Conservation (phyloP, 2,329 filamentous ascomycete genomes). For the Paecilomyces sp. region DNA sequence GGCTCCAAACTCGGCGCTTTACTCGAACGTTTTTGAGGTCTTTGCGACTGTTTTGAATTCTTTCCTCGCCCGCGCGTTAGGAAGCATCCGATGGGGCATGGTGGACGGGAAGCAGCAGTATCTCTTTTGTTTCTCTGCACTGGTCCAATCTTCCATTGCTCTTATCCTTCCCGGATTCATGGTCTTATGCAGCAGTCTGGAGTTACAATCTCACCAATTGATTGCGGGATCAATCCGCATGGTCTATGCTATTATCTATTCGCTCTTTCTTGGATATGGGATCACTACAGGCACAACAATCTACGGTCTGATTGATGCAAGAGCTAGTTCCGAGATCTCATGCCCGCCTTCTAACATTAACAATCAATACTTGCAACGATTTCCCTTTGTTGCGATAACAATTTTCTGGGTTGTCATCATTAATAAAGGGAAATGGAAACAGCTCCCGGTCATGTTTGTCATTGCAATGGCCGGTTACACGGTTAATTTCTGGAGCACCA, state of each 20-base stretch:
- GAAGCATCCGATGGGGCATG: conserved; percentile 49
- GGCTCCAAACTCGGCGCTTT: conserved; percentile 64
- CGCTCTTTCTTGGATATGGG: conserved; percentile 62
- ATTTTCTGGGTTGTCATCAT: conserved; percentile 67
- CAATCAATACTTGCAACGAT: conserved; percentile 44
- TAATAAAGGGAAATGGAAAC: conserved; percentile 73
- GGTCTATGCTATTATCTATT: conserved; percentile 64
- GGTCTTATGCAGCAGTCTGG: conserved; percentile 52
- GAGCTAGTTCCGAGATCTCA: conserved; percentile 42
- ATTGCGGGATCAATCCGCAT: conserved; percentile 64
- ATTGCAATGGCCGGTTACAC: conserved; percentile 68
- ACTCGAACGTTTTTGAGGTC: conserved; percentile 57
- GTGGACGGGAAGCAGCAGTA: conserved; percentile 16
- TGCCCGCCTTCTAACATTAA: conserved; percentile 43
- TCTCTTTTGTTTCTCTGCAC: conserved; percentile 62
- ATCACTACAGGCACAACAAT: conserved; percentile 59
- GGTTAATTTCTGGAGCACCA: conserved; percentile 66
- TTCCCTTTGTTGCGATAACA: conserved; percentile 66
- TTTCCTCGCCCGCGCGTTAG: conserved; percentile 59
- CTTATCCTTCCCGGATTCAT: conserved; percentile 62
- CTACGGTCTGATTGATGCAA: conserved; percentile 51
- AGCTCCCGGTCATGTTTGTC: conserved; percentile 65
- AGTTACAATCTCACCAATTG: conserved; percentile 60
- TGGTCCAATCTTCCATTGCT: conserved; percentile 64
- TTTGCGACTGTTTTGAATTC: conserved; percentile 57